Evolutionary conservation across 371 early-diverging fungal genomes (phyloP).

Genomic region (Rhizopus microsporus): DNA sequence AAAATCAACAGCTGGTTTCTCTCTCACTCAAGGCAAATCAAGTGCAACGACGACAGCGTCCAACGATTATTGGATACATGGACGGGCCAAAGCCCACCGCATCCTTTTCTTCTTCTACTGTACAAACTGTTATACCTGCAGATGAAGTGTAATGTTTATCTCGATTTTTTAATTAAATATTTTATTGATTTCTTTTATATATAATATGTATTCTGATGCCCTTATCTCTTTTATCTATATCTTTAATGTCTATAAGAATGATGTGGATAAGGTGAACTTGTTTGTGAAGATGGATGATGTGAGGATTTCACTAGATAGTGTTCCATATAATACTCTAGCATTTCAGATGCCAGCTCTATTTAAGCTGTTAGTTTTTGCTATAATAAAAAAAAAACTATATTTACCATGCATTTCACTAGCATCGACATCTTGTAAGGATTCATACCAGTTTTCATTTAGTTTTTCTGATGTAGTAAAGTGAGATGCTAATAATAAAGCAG

Average conservation of each 20-base stretch:
- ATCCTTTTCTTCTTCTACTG: constrained; percentile 46
- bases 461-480: constrained; percentile 22
- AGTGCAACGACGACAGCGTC: constrained; percentile 17
- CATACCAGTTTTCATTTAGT: constrained; percentile 31
- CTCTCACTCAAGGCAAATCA: constrained; percentile 18
- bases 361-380: not conserved
- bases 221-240: not conserved
- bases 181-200: too few relatives aligned
- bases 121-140: constrained; percentile 43
- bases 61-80: constrained; percentile 32
- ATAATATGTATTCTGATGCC: not conserved
- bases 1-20: constrained; percentile 34
- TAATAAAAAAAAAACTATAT: not conserved
- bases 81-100: constrained; percentile 27
- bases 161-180: too few relatives aligned
- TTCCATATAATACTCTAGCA: constrained; percentile 33
- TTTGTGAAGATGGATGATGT: constrained; percentile 13
- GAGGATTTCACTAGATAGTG: constrained; percentile 26
- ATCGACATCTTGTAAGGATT: constrained; percentile 28
- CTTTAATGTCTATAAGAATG: constrained; percentile 12
- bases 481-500: constrained; percentile 36
- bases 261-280: constrained; percentile 24
- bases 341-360: constrained; percentile 38
- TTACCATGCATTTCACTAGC: constrained; percentile 30
- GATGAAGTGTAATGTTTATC: constrained; percentile 19